Conservation (phyloP, 768 basidiomycete genomes). For the Pleurotus djamor region DNA sequence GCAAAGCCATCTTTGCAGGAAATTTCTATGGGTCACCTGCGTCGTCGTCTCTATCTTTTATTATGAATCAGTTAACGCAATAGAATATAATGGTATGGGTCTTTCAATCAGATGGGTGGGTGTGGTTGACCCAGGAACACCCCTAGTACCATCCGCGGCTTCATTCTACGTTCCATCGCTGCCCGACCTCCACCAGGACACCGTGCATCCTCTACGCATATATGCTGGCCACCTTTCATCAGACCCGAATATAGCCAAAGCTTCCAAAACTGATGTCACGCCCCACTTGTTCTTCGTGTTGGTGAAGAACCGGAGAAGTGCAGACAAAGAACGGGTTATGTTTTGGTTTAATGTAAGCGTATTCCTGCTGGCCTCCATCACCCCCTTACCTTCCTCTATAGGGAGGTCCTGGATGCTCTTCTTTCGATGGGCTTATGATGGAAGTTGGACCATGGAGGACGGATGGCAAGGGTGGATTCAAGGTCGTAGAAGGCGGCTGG, state of each 20-base stretch:
- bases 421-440: slow-evolving; percentile 98
- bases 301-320: slow-evolving; percentile 79
- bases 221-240: slow-evolving; percentile 86
- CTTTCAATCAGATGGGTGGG: background rate
- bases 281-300: slow-evolving; percentile 89
- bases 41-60: background rate
- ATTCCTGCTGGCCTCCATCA: background rate
- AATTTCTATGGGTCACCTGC: background rate
- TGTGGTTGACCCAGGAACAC: background rate
- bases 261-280: slow-evolving; percentile 56
- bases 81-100: background rate
- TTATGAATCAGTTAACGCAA: background rate
- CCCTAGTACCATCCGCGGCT: slow-evolving; percentile 70
- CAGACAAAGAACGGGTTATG: slow-evolving; percentile 88
- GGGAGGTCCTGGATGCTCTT: slow-evolving; percentile 97
- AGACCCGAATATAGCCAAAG: slow-evolving; percentile 57
- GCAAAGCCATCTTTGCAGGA: background rate
- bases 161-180: slow-evolving; percentile 80
- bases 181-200: slow-evolving; percentile 75
- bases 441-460: slow-evolving; percentile 93
- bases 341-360: slow-evolving; percentile 97
- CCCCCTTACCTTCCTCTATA: slow-evolving; percentile 23
- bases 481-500: slow-evolving; percentile 86
- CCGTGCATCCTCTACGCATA: slow-evolving; percentile 68
- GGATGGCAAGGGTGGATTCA: slow-evolving; percentile 71